Conservation (phyloP, 306 rosid genomes). For the Coriaria nepalensis region DNA sequence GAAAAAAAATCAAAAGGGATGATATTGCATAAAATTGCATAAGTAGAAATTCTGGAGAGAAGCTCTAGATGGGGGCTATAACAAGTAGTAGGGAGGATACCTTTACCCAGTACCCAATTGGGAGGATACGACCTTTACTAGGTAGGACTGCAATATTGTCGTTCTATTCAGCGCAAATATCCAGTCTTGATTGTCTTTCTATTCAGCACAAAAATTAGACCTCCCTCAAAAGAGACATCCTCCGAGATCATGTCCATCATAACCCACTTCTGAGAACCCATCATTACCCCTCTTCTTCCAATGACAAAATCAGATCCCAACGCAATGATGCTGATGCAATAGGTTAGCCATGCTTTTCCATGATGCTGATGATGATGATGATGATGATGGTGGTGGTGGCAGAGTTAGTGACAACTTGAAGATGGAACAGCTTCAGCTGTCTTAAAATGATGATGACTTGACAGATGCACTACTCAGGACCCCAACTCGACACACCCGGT, state of each 20-base stretch:
- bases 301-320: constrained; percentile 29
- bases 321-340: constrained; percentile 48
- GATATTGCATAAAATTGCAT: no score
- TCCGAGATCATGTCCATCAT: constrained; percentile 3
- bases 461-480: constrained; percentile 53
- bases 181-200: no score
- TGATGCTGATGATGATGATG: constrained; percentile 41
- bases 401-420: constrained; percentile 76
- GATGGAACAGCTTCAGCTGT: constrained; percentile 47
- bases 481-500: constrained; percentile 41
- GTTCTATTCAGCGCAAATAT: no score
- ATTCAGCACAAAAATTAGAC: no score
- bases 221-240: no score
- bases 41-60: no score
- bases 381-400: constrained; percentile 65
- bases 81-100: no score
- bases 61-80: no score
- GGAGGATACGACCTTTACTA: no score
- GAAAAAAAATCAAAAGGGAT: no score
- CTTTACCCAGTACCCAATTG: no score
- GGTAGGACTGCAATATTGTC: no score
- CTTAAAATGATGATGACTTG: constrained; percentile 45
- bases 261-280: constrained; percentile 12
- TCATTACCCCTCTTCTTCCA: constrained; percentile 30
- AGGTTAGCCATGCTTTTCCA: constrained; percentile 42